Evolutionary conservation across 331 rosid species (phyloP), one percentile per base, ranked within the genome.

Genomic region (Malus hybrid): DNA sequence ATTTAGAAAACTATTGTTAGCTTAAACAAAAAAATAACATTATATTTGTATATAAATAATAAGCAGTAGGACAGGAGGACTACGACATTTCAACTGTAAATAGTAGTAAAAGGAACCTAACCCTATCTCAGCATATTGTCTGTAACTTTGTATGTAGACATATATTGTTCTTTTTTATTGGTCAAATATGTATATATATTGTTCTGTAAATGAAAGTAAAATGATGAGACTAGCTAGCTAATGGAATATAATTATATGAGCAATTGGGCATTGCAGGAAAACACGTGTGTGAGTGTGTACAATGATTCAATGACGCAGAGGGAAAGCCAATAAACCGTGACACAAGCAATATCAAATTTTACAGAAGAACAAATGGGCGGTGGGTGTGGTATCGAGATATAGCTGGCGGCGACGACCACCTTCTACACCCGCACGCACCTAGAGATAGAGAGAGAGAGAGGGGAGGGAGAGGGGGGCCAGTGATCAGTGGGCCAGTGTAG

Each of bases 1-100:
- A 50, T 6, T 15, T 16, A 50, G n/a, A 16, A 16, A 16, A 52
- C n/a, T 16, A 16, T 13, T 48, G 55, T 48, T 14, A 15, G 0
- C 55, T 16, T 48, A 14, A 48, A 48, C 18, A 6, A 50, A 50
- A 50, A 50, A 6, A 5, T 16, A 50, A 50, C 56, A 6, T 50
- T 13, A 9, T 62, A 62, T 62, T 28, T 12, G 0, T 62, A 62
- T 11, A 18, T 16, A 65, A 8, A 18, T 15, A 32, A 32, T 32
- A 64, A 6, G 5, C 18, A 39, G 46, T 65, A 18, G 69, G 46
- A 5, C 69, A 12, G 27, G 6, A n/a, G 32, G 6, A 24, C 80
- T 69, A 36, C 66, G 80, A 64, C 70, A 76, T 29, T 76, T 78
- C 83, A 84, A 81, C 84, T 86, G 88, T 69, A 69, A 82, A 80